Evolutionary conservation across 768 basidiomycete genomes (phyloP).

Genomic region (Tubosaeta sp.): DNA sequence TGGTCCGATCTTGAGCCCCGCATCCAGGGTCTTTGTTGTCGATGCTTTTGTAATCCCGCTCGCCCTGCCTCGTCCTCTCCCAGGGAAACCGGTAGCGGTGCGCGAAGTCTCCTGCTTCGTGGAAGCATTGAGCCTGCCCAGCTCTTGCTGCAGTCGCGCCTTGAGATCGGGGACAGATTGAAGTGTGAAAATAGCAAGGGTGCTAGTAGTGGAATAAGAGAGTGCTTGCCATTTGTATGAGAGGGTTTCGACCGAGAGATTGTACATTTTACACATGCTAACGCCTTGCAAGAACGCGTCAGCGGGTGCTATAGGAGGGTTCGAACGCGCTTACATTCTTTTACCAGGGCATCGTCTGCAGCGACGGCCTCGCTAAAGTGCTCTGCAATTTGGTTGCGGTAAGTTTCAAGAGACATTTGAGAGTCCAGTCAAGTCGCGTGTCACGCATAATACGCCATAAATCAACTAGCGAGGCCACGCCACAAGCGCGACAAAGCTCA

Average conservation of each 20-base stretch:
- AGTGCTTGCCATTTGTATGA: slow-evolving; percentile 69
- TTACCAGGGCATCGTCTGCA: slow-evolving; percentile 41
- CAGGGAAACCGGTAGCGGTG: slow-evolving; percentile 11
- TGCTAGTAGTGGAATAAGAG: slow-evolving; percentile 24
- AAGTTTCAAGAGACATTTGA: slow-evolving; percentile 20
- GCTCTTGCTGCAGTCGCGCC: slow-evolving; percentile 42
- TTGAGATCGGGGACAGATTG: slow-evolving; percentile 42
- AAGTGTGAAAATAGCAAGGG: slow-evolving; percentile 46
- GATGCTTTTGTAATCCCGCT: background rate
- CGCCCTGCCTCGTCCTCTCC: slow-evolving; percentile 8
- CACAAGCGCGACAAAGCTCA: slow-evolving; percentile 10
- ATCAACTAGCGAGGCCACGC: background rate
- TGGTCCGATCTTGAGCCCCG: slow-evolving; percentile 13
- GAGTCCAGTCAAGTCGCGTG: too few species aligned
- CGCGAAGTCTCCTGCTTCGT: slow-evolving; percentile 31
- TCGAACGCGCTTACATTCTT: slow-evolving; percentile 45
- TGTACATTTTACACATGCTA: slow-evolving; percentile 60
- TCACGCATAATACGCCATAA: too few species aligned
- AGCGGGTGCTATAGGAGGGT: background rate
- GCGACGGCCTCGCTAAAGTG: slow-evolving; percentile 27
- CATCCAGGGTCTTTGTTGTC: slow-evolving; percentile 5
- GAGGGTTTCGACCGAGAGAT: slow-evolving; percentile 47
- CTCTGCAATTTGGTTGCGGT: slow-evolving; percentile 20
- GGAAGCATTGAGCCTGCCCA: slow-evolving; percentile 18
- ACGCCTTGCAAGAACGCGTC: slow-evolving; percentile 42